phyloP scores from a whole-genome alignment of 106 monocot species.

The Apostasia shenzhenica region DNA sequence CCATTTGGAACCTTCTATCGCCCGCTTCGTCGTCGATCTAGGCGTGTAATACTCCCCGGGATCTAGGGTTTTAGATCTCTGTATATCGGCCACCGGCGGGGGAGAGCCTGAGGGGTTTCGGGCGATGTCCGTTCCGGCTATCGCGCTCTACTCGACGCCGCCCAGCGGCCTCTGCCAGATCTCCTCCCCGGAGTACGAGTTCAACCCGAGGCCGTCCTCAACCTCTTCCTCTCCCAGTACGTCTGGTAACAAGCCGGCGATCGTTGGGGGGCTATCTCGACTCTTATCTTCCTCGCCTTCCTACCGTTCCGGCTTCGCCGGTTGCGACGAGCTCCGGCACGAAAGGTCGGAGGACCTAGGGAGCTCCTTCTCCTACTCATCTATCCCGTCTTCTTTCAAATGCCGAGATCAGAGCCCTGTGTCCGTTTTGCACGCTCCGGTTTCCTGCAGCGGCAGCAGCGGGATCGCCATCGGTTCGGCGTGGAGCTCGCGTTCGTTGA shows the following conservation, averaged over 20 bases:
- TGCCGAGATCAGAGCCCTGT: conserved; percentile 46
- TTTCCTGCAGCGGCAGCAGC: conserved; percentile 23
- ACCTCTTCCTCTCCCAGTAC: neutral
- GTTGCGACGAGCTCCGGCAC: conserved; percentile 38
- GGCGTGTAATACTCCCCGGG: neutral
- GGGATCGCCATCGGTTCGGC: conserved; percentile 1
- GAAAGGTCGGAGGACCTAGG: conserved; percentile 26
- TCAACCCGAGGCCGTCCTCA: conserved; percentile 18
- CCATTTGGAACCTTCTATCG: neutral
- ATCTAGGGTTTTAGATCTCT: neutral
- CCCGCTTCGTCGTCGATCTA: neutral
- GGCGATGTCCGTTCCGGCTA: conserved; percentile 68
- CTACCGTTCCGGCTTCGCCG: conserved; percentile 16
- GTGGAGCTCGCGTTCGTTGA: conserved; percentile 20
- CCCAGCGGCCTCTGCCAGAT: conserved; percentile 13
- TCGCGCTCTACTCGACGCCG: conserved; percentile 45
- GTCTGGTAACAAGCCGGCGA: conserved; percentile 14
- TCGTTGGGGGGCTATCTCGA: conserved; percentile 39
- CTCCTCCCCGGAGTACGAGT: conserved; percentile 39
- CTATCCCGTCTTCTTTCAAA: conserved; percentile 14
- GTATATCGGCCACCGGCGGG: neutral
- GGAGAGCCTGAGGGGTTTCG: neutral
- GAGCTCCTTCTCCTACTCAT: conserved; percentile 27
- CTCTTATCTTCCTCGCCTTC: conserved; percentile 42
- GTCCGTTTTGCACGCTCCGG: conserved; percentile 42